phyloP scores from a whole-genome alignment of 805 yeast genomes.

The Myxozyma vanderwaltii region DNA sequence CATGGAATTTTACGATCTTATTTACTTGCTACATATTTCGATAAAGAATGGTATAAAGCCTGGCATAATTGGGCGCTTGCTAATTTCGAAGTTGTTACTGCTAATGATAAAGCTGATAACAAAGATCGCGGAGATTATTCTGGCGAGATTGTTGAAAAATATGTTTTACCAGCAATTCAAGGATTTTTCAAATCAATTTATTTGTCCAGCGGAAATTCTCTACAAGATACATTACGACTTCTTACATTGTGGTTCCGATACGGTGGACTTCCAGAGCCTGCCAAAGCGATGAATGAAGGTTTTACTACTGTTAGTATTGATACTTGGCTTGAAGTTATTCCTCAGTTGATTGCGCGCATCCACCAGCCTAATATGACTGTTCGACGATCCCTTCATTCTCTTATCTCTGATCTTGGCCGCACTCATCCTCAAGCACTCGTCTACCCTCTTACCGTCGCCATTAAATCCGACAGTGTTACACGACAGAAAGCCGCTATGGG shows the following conservation, averaged over 20 bases:
- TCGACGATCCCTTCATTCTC: constrained; percentile 72
- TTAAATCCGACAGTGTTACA: constrained; percentile 85
- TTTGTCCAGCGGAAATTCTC: constrained; percentile 77
- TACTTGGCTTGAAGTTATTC: constrained; percentile 93
- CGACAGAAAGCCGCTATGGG: constrained; percentile 90
- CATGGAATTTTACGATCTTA: constrained; percentile 85
- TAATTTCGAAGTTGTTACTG: constrained; percentile 89
- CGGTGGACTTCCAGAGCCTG: constrained; percentile 91
- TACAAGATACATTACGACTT: constrained; percentile 89
- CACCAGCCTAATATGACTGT: constrained; percentile 92
- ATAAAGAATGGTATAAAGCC: constrained; percentile 91
- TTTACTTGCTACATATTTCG: constrained; percentile 91
- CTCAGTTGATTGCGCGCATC: constrained; percentile 93
- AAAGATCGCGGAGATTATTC: constrained; percentile 30
- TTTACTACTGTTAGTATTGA: constrained; percentile 85
- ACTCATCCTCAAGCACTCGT: constrained; percentile 97
- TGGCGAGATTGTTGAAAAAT: constrained; percentile 65
- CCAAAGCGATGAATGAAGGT: constrained; percentile 87
- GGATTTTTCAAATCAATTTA: constrained; percentile 96
- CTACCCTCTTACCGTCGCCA: constrained; percentile 93
- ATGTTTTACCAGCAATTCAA: constrained; percentile 92
- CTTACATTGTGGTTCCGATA: constrained; percentile 93
- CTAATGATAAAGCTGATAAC: constrained; percentile 44
- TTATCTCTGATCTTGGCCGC: constrained; percentile 84
- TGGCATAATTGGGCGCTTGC: constrained; percentile 99